Evolutionary conservation across 495 filamentous ascomycete genomes (phyloP).

Genomic region (Penicillium verhagenii): DNA sequence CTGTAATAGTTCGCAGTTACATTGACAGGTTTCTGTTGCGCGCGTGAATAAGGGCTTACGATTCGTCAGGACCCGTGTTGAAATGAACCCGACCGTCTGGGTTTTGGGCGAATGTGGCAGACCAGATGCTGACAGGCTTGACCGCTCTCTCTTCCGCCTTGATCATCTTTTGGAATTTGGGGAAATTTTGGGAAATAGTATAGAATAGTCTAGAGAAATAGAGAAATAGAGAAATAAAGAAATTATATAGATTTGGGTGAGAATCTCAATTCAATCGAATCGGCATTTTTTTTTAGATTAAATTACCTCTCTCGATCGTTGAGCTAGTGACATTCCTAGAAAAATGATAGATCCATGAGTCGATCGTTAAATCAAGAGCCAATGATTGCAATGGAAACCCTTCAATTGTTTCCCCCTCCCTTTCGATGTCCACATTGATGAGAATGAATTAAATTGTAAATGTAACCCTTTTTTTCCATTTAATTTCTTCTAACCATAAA

Average conservation of each 20-base stretch:
- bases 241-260: background rate
- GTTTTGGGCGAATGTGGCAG: constrained; percentile 1
- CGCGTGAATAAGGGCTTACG: background rate
- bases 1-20: constrained; percentile 6
- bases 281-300: no score
- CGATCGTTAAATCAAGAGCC: background rate
- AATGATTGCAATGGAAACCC: background rate
- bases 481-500: no score
- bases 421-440: no score
- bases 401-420: no score
- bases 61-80: constrained; percentile 4
- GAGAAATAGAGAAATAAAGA: background rate
- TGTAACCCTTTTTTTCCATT: background rate
- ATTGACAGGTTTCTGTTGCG: background rate
- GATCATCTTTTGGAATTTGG: background rate
- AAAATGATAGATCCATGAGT: background rate
- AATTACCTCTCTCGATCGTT: background rate
- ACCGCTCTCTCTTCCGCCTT: constrained; percentile 2
- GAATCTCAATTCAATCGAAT: no score
- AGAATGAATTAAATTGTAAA: no score
- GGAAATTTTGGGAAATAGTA: background rate
- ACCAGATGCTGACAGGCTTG: constrained; percentile 2
- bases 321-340: background rate
- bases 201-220: no score
- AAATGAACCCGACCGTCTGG: constrained; percentile 5